These are phyloP conservation scores for Solanum aculeatissimum DNA, from an alignment of 305 asterid genomes.

Conservation along the genomic window DNA sequence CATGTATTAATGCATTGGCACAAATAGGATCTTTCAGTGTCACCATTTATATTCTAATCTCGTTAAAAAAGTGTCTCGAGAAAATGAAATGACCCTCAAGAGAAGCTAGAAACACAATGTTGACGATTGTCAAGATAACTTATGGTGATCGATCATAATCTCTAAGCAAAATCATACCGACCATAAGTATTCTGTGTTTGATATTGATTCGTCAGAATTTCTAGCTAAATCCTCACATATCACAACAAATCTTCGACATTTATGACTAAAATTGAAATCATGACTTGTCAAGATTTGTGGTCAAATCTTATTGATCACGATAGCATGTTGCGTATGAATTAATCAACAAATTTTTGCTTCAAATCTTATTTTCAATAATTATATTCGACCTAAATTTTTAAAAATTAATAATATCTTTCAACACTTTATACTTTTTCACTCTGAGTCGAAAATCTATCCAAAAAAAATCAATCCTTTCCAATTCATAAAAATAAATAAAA, in stretches of 20 bases:
- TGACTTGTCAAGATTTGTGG: not conserved
- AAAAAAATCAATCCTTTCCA: not conserved
- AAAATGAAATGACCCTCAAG: too few species aligned
- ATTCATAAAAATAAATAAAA: not conserved
- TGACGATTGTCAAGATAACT: too few species aligned
- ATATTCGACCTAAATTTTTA: not conserved
- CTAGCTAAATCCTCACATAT: not conserved
- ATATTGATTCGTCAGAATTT: not conserved
- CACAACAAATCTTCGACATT: not conserved
- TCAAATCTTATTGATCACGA: not conserved
- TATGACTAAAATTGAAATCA: not conserved
- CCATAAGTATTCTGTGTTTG: not conserved
- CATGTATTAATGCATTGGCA: too few species aligned
- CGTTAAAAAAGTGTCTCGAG: too few species aligned
- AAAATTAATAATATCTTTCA: not conserved
- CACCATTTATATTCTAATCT: too few species aligned
- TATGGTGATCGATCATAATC: not conserved
- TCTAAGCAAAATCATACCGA: too few species aligned
- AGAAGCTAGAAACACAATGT: too few species aligned
- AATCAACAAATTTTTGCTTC: not conserved
- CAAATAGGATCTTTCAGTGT: too few species aligned
- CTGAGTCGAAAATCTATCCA: fast-evolving
- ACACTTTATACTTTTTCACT: not conserved
- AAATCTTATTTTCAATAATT: not conserved
- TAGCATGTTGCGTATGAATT: not conserved